Base-by-base conservation (phyloP, 495 filamentous ascomycete species). In the Penicillium canariense region DNA sequence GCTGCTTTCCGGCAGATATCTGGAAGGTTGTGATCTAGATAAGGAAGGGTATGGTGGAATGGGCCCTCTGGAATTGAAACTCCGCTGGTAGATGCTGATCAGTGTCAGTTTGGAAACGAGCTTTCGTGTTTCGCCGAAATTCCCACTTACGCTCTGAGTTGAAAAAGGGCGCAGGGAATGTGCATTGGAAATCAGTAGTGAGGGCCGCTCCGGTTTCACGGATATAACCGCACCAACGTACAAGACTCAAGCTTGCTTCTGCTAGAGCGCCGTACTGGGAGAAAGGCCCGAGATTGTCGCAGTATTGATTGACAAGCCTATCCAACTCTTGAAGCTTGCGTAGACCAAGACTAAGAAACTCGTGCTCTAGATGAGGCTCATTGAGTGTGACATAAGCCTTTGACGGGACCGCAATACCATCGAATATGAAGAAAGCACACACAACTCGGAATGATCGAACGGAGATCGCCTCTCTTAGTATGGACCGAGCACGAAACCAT, bases 151-250 rank as follows among this genome's bases (percentile, higher is more conserved):
- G 20, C 25, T 50, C 44, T 6, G 15, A n/a, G 12, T 48, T 3
- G 3, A 39, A 28, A 51, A 55, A 53, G 14, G 43, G 7, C 4
- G 50, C 39, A 9, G 59, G 56, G 26, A 65, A 35, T 27, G 40
- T 61, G 27, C 58, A 62, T n/a, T 48, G 36, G 1, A 55, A 51
- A 22, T 56, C 30, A 8, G 45, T 47, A 12, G 52, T 50, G 1
- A 67, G 39, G 14, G 65, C 61, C 20, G 65, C 65, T 5, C 65
- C 65, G 4, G 55, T 62, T 26, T 65, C 61, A 10, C 65, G 65
- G 12, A 67, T 56, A 42, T 65, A 64, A 2, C 36, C 61, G 47
- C 26, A 32, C 44, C 44, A 47, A 5, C 28, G n/a, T 15, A 67
- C 23, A 38, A 67, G 38, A 40, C 34, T 59, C 25, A 67, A 45